phyloP scores from a whole-genome alignment of 495 filamentous ascomycete species.

The Aspergillus leporis region DNA sequence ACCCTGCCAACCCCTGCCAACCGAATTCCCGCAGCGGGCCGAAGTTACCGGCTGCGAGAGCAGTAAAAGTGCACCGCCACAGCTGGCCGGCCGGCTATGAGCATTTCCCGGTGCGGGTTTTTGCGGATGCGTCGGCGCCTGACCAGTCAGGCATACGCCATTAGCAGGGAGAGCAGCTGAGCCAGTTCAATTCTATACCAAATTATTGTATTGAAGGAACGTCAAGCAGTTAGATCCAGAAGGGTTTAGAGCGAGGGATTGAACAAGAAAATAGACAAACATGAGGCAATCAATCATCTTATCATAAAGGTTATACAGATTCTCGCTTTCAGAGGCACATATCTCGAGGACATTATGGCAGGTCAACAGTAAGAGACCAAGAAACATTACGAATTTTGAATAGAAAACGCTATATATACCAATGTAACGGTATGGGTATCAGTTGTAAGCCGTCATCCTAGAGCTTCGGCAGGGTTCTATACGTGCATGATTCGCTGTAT shows the following conservation, averaged over 20 bases:
- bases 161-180: neutral
- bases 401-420: neutral
- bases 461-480: neutral
- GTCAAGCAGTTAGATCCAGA: neutral
- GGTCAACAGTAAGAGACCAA: neutral
- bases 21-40: slow-evolving; percentile 13
- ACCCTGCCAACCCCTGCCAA: neutral
- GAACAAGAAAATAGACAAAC: slow-evolving; percentile 2
- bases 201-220: neutral
- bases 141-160: slow-evolving; percentile 10
- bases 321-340: neutral
- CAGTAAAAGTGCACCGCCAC: slow-evolving; percentile 23
- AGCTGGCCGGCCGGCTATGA: slow-evolving; percentile 19
- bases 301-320: neutral
- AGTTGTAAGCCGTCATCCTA: neutral
- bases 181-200: too few species aligned
- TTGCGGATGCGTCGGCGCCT: slow-evolving; percentile 20
- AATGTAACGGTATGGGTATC: neutral
- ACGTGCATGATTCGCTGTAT: neutral
- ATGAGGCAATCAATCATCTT: neutral
- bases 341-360: neutral
- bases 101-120: slow-evolving; percentile 27
- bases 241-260: neutral
- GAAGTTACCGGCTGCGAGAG: slow-evolving; percentile 11
- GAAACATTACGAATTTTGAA: neutral